These are phyloP conservation scores for Cladorrhinum sp. DNA, from an alignment of 2,329 filamentous ascomycete species.

Conservation along the genomic window DNA sequence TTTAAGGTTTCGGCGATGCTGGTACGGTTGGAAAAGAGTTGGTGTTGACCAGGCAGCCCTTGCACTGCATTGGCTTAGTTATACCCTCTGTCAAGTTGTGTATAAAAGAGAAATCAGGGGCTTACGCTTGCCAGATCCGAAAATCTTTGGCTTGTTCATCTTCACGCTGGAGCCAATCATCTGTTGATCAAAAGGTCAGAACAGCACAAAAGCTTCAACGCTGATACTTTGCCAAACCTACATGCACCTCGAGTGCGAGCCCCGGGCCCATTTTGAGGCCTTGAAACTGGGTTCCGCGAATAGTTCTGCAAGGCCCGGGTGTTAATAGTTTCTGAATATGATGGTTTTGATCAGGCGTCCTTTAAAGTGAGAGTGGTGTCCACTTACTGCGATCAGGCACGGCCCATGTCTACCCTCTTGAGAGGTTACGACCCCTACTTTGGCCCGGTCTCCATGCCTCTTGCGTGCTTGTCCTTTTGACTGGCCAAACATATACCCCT, in stretches of 20 bases:
- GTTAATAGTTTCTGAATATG: too few species aligned
- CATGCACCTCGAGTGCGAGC: too few species aligned
- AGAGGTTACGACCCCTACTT: constrained; percentile 16
- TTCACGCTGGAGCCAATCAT: constrained; percentile 17
- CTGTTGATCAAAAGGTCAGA: background rate
- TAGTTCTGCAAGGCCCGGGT: constrained; percentile 7
- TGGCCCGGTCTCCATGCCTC: constrained; percentile 10
- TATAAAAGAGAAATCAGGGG: background rate
- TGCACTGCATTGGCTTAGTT: background rate
- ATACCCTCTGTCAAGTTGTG: too few species aligned
- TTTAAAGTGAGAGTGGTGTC: background rate
- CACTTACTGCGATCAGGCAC: constrained; percentile 9
- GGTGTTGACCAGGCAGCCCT: constrained; percentile 16
- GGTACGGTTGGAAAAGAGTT: constrained; percentile 15
- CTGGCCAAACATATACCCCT: constrained; percentile 14
- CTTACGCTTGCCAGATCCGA: constrained; percentile 17
- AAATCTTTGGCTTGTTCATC: constrained; percentile 18
- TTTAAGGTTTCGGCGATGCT: constrained; percentile 4
- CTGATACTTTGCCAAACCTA: too few species aligned
- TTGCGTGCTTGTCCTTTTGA: background rate
- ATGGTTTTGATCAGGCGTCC: too few species aligned
- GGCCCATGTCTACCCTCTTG: constrained; percentile 13
- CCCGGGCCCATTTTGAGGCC: constrained; percentile 2
- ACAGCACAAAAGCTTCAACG: background rate
- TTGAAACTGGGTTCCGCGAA: constrained; percentile 10